These are phyloP conservation scores for Allium sativum DNA, from an alignment of 106 monocot species.

Conservation along the genomic window DNA sequence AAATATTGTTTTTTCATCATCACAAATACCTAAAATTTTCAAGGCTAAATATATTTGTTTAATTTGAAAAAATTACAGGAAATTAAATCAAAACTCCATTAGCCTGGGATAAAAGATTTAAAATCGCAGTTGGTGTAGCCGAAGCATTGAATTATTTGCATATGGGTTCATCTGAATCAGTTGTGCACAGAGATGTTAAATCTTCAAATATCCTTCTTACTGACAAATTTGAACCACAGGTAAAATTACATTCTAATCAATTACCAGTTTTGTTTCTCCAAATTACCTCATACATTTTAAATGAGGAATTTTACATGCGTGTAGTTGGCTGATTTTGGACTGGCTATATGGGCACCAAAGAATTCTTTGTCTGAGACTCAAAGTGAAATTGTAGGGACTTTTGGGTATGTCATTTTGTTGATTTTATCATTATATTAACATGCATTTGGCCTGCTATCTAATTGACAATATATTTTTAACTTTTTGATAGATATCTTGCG, in stretches of 20 bases:
- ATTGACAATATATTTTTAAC: too few relatives aligned
- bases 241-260: not conserved
- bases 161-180: conserved; percentile 20
- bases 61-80: conserved; percentile 24
- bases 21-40: not conserved
- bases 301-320: not conserved
- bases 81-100: conserved; percentile 26
- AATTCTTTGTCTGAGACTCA: conserved; percentile 4
- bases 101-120: conserved; percentile 59
- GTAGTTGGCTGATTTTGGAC: conserved; percentile 16
- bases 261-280: too few relatives aligned
- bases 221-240: conserved; percentile 56
- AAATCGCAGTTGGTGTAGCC: conserved; percentile 55
- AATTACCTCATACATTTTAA: too few relatives aligned
- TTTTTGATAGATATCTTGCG: conserved; percentile 51
- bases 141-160: conserved; percentile 64
- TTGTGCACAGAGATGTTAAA: conserved; percentile 89
- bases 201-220: conserved; percentile 91
- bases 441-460: too few relatives aligned
- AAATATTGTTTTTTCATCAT: too few relatives aligned
- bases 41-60: not conserved
- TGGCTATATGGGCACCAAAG: conserved; percentile 13
- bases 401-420: conserved; percentile 11
- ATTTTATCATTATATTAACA: too few relatives aligned
- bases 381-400: conserved; percentile 16